phyloP scores from a whole-genome alignment of 2,329 filamentous ascomycete species.

The Xylariaceae sp. region DNA sequence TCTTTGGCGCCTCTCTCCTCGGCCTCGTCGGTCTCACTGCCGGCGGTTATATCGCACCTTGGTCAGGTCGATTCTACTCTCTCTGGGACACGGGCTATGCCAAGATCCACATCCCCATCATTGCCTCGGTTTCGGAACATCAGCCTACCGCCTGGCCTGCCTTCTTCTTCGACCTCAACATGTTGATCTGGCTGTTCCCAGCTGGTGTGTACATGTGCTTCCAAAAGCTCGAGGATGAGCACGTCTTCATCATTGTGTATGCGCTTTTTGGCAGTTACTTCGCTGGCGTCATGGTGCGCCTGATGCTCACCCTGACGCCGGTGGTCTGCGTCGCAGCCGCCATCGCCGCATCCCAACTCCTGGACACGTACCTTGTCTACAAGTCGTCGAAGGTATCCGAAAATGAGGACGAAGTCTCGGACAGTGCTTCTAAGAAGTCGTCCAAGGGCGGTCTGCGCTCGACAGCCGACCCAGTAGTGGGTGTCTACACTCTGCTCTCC shows the following conservation, averaged over 20 bases:
- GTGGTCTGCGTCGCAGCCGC: slow-evolving; percentile 93
- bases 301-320: slow-evolving; percentile 96
- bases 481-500: slow-evolving; percentile 73
- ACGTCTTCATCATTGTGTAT: slow-evolving; percentile 97
- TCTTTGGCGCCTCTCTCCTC: slow-evolving; percentile 65
- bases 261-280: slow-evolving; percentile 97
- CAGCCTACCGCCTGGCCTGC: slow-evolving; percentile 98
- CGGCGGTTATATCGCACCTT: slow-evolving; percentile 87
- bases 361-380: slow-evolving; percentile 74
- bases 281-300: slow-evolving; percentile 96
- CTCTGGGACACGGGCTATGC: slow-evolving; percentile 98
- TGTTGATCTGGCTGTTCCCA: slow-evolving; percentile 98
- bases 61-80: slow-evolving; percentile 98
- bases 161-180: slow-evolving; percentile 98
- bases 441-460: slow-evolving; percentile 57
- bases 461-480: slow-evolving; percentile 65
- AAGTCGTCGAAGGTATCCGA: slow-evolving; percentile 51
- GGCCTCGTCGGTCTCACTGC: slow-evolving; percentile 82
- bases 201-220: slow-evolving; percentile 98
- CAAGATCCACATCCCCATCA: slow-evolving; percentile 99
- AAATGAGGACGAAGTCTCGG: slow-evolving; percentile 34
- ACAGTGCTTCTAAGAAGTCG: slow-evolving; percentile 50
- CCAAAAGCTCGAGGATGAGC: slow-evolving; percentile 86
- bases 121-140: slow-evolving; percentile 98
- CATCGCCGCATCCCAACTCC: slow-evolving; percentile 75